These are phyloP conservation scores for Aspergillus kassunensis DNA, from an alignment of 495 filamentous ascomycete species.

Conservation along the genomic window DNA sequence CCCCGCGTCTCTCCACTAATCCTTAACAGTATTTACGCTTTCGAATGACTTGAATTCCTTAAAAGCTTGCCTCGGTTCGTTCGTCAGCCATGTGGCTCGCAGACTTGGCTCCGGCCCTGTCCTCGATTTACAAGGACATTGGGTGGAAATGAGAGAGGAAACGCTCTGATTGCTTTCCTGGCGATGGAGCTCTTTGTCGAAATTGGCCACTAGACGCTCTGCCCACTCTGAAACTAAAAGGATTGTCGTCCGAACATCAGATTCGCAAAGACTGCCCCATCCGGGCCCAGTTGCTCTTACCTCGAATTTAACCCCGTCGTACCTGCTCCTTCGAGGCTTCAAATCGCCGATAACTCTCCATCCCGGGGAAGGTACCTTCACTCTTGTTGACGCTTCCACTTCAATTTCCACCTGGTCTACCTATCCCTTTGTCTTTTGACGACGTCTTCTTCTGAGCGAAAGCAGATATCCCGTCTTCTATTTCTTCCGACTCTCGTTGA, in stretches of 20 bases:
- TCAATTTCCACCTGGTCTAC: neutral
- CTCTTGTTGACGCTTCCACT: neutral
- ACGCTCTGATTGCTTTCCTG: too few species aligned
- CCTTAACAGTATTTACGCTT: neutral
- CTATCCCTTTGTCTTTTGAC: neutral
- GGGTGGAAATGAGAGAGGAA: neutral
- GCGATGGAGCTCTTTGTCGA: too few species aligned
- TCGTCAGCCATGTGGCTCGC: conserved; percentile 1
- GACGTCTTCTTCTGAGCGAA: conserved; percentile 1
- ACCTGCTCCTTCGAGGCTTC: neutral
- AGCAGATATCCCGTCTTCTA: neutral
- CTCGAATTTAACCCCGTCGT: neutral
- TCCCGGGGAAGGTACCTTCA: conserved; percentile 3
- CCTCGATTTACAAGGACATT: neutral
- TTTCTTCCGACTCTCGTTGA: conserved; percentile 2
- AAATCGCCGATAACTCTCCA: neutral
- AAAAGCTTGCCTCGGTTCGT: neutral
- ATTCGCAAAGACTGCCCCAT: conserved; percentile 14
- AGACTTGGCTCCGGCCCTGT: neutral
- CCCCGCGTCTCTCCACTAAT: conserved; percentile 3
- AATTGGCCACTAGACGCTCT: too few species aligned
- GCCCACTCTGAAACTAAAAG: too few species aligned
- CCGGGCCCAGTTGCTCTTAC: neutral
- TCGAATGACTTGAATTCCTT: too few species aligned
- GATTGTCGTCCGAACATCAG: too few species aligned